Evolutionary conservation across 768 basidiomycete species (phyloP).

Genomic region (Lyophyllum atratum): DNA sequence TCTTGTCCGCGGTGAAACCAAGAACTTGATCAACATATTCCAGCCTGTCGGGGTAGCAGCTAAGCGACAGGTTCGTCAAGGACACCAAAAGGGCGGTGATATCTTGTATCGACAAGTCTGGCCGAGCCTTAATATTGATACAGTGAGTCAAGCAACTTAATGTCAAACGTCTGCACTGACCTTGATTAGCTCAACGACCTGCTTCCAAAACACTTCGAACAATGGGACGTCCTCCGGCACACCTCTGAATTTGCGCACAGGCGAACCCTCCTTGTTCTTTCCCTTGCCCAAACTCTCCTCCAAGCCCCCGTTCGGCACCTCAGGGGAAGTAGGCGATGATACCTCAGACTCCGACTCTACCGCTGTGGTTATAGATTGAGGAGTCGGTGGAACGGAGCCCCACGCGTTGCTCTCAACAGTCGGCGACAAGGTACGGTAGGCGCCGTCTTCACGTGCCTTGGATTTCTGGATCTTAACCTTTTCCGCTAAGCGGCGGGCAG

Average conservation of each 20-base stretch:
- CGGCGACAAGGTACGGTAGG: constrained; percentile 33
- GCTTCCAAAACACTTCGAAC: constrained; percentile 99
- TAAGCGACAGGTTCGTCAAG: constrained; percentile 90
- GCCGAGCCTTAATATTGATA: constrained; percentile 71
- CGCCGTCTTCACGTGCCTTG: constrained; percentile 56
- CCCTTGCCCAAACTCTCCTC: constrained; percentile 45
- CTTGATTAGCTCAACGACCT: constrained; percentile 97
- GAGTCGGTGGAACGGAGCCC: constrained; percentile 37
- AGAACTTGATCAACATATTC: constrained; percentile 98
- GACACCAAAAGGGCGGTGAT: constrained; percentile 96
- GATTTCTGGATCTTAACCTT: constrained; percentile 78
- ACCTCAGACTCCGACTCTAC: constrained; percentile 32
- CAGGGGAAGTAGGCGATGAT: constrained; percentile 23
- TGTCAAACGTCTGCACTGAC: constrained; percentile 34
- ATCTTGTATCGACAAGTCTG: constrained; percentile 96
- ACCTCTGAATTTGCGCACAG: constrained; percentile 86
- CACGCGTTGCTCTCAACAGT: constrained; percentile 45
- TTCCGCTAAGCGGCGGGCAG: constrained; percentile 84
- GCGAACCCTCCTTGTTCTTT: constrained; percentile 58
- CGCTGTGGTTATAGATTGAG: constrained; percentile 33
- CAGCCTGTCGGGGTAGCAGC: constrained; percentile 95
- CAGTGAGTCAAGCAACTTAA: not conserved
- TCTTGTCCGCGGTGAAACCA: constrained; percentile 84
- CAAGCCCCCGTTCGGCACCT: constrained; percentile 24
- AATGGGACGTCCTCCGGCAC: constrained; percentile 93